Percentiles rank a stretch among this genome's conserved stretches.
Evolutionary conservation across 2,329 filamentous ascomycete genomes (phyloP).

Genomic region (Aureobasidium vineae): DNA sequence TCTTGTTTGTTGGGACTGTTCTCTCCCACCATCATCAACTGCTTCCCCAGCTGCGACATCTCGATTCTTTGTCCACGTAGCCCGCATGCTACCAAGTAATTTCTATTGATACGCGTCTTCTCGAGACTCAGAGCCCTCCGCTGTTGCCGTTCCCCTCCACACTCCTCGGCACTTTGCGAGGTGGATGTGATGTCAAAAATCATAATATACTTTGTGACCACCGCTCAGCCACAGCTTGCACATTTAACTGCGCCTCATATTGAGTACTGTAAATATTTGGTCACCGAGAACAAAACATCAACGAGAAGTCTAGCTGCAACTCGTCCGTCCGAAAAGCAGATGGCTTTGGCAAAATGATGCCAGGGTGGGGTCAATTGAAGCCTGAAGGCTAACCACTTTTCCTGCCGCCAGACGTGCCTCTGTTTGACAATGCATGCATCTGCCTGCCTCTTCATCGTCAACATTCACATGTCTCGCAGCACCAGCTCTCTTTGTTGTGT

Average conservation of each 20-base stretch:
- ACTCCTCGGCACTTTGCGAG: constrained; percentile 10
- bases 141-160: background rate
- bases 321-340: background rate
- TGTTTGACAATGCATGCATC: constrained; percentile 2
- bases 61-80: background rate
- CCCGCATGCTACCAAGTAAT: background rate
- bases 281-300: background rate
- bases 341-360: background rate
- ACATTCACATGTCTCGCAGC: background rate
- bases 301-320: background rate
- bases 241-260: background rate
- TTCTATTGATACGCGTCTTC: background rate
- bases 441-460: background rate
- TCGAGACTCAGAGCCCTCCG: background rate
- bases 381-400: background rate
- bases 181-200: constrained; percentile 10
- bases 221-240: constrained; percentile 11
- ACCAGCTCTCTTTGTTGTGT: background rate
- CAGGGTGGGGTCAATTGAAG: background rate
- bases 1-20: background rate
- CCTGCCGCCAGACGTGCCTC: background rate
- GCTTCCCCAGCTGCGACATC: background rate
- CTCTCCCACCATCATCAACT: background rate
- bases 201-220: constrained; percentile 20
- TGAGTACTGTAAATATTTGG: background rate